Evolutionary conservation across 768 basidiomycete genomes (phyloP), one percentile per base, ranked within the genome.

Genomic region (Mycena belliarum): DNA sequence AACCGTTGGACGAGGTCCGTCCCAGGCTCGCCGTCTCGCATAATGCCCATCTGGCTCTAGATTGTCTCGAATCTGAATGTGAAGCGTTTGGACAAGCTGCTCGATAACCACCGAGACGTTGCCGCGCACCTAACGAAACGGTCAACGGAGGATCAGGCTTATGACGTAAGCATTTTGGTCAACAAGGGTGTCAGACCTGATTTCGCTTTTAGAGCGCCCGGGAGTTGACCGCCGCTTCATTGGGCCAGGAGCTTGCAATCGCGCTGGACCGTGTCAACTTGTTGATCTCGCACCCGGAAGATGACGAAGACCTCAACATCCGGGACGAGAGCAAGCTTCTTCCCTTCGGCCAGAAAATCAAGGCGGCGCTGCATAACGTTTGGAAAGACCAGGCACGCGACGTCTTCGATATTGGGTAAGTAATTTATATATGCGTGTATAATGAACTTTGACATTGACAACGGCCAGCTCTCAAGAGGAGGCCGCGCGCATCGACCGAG

Each of bases 321-420:
- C 64, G 15, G 68, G 77, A 81, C 44, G 49, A 65, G 12, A 67
- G 57, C 20, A 78, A 78, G 43, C 60, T 86, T 5, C 67, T 74
- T 24, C 61, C 71, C 1, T 83, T 92, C 63, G 86, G 83, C 18
- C 69, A 73, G 41, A 82, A 78, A 43, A 66, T 93, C 51, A 88
- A 88, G 69, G 68, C 64, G 6, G 85, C 91, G 1, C 69, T 95
- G 48, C 80, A 84, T 23, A 82, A 81, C 46, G 82, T 92, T 1
- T 95, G 94, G 91, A 84, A 84, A 54, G 86, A 86, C 42, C 75
- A 81, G 9, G 70, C 80, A 0, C 77, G 74, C 11, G 90, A 93
- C 66, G 83, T 96, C 3, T 97, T 96, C 55, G 89, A 93, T 69
- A 81, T 86, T 26, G 90, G 86, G 93, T 94, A 67, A 42, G 82